phyloP scores from a whole-genome alignment of 1,284 basidiomycete species.

The Ustilago xerochloae region DNA sequence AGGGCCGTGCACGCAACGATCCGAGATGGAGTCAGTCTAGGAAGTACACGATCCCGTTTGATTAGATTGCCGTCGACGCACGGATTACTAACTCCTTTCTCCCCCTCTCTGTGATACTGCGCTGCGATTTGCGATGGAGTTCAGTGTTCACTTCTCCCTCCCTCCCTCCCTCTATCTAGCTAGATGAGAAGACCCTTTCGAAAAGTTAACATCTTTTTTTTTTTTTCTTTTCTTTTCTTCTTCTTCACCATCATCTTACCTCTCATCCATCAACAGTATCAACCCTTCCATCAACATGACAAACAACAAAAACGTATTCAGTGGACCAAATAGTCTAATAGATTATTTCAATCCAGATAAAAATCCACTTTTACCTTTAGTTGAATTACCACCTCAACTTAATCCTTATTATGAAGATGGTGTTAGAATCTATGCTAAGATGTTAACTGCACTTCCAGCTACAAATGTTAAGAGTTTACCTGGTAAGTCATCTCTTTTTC shows the following conservation, averaged over 20 bases:
- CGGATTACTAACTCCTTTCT: too few relatives aligned
- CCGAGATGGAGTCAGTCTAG: too few relatives aligned
- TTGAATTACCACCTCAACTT: conserved; percentile 41
- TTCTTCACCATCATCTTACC: not conserved
- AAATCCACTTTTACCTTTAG: conserved; percentile 40
- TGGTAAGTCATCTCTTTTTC: conserved; percentile 25
- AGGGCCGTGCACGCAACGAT: too few relatives aligned
- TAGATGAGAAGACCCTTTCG: too few relatives aligned
- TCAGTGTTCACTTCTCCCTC: not conserved
- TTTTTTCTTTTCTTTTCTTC: not conserved
- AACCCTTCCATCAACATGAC: conserved; percentile 17
- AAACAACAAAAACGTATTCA: conserved; percentile 30
- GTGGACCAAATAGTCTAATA: conserved; percentile 28
- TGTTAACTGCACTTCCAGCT: conserved; percentile 46
- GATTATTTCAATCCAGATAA: conserved; percentile 52
- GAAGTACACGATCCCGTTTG: too few relatives aligned
- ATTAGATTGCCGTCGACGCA: too few relatives aligned
- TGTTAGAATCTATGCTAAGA: conserved; percentile 53
- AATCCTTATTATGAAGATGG: conserved; percentile 42
- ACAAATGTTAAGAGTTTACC: conserved; percentile 53
- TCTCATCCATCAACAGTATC: not conserved
- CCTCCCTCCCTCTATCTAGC: too few relatives aligned
- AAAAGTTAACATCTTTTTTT: not conserved
- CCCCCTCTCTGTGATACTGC: too few relatives aligned
- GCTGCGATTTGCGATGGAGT: not conserved